phyloP scores from a whole-genome alignment of 2,329 filamentous ascomycete genomes.

The Parafenestella ontariensis region DNA sequence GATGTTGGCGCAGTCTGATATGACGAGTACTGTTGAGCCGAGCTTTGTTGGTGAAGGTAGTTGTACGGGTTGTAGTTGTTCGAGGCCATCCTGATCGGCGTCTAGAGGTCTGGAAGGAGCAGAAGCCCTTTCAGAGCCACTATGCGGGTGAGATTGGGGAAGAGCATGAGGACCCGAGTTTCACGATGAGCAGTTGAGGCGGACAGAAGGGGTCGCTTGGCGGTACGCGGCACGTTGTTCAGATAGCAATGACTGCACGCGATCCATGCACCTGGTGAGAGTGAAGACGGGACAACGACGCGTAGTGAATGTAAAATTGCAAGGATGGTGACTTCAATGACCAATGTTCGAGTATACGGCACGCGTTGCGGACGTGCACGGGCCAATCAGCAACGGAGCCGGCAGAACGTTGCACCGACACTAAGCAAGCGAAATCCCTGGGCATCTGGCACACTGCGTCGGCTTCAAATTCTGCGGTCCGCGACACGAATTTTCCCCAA shows the following conservation, averaged over 20 bases:
- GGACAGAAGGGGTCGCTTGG: not conserved
- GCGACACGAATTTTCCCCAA: constrained; percentile 27
- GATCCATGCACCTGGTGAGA: not conserved
- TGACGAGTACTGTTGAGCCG: constrained; percentile 36
- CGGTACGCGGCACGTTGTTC: not conserved
- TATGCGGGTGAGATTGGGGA: constrained; percentile 1
- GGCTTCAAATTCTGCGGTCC: constrained; percentile 23
- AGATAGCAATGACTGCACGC: not conserved
- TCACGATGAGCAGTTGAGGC: constrained; percentile 2
- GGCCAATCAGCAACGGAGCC: not conserved
- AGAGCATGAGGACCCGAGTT: constrained; percentile 8
- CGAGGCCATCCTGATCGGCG: constrained; percentile 28
- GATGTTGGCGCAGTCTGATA: constrained; percentile 35
- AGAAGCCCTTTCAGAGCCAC: constrained; percentile 5
- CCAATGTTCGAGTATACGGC: constrained; percentile 8
- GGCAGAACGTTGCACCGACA: constrained; percentile 18
- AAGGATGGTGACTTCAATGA: too few relatives aligned
- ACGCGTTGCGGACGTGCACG: constrained; percentile 13
- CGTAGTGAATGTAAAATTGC: constrained; percentile 8
- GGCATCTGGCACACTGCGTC: constrained; percentile 12
- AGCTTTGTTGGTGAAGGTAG: constrained; percentile 37
- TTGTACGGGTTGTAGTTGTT: constrained; percentile 38
- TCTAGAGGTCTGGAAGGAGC: constrained; percentile 10
- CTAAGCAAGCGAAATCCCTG: constrained; percentile 22
- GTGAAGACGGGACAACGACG: constrained; percentile 4